Base-by-base conservation (phyloP, 495 filamentous ascomycete species). In the Elaphomyces granulatus region DNA sequence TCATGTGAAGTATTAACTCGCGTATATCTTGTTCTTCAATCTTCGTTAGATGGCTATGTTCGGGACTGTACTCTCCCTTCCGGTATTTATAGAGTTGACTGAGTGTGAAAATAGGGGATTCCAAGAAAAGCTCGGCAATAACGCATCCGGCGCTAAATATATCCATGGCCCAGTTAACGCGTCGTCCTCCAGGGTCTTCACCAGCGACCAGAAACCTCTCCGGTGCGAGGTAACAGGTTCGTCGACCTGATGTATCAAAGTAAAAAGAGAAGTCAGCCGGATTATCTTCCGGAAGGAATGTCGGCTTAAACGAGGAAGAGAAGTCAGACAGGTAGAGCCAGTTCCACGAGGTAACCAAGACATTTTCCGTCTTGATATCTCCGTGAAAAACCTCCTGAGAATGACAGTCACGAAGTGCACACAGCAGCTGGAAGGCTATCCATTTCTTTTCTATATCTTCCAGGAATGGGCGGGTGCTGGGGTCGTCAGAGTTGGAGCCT, bases 361-460 rank as follows among this genome's bases (percentile, higher is more conserved):
- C 74, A 49, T 96, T 99, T 59, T 96, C 88, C 0, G 90, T 86
- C 61, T 99, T 99, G 61, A 99, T 95, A 55, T 99, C 92, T 26
- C 92, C 92, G 56, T 99, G 92, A 56, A 83, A 95, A 37, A 96
- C 68, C 43, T 87, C 81, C n/a, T 82, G 70, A 32, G 79, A 67
- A 59, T 99, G 92, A 48, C 85, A 94, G 53, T 99, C 92, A 23
- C 88, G 76, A 38, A 96, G 66, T 6, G 83, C 90, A 57, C 85
- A 94, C 8, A 99, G 71, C 8, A 99, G 73, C 61, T 99, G 92
- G 50, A 94, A 99, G 1, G 92, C 81, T 32, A 99, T 73, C 90
- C 92, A 99, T 61, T 87, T 94, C 70, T 95, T 99, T 58, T 99
- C 92, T 51, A 96, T 87, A 46, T 90, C 81, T 58, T 96, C 92